Base-by-base conservation (phyloP, 805 yeast species). In the Schwanniomyces occidentalis region DNA sequence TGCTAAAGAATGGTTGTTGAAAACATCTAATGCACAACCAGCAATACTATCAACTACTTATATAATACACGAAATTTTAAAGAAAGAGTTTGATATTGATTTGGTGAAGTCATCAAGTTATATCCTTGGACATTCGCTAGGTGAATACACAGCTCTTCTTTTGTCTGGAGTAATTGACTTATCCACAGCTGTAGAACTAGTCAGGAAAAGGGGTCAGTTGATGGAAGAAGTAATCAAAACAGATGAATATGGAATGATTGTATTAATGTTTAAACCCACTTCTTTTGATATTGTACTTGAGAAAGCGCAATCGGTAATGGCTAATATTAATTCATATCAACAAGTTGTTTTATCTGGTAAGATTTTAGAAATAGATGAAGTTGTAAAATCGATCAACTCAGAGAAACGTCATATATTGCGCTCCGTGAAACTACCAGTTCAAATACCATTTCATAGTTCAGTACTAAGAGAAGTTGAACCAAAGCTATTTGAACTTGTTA, bases 11-110 rank as follows among this genome's bases (percentile, higher is more conserved):
- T 61, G 64, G 61, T 29, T 58, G 14, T 19, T 34, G 8, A 45
- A 54, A 17, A 74, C 79, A 0, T 55, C 67, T 26, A 60, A 70
- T 45, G 79, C 80, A 15, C 82, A 76, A 58, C 81, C 81, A 3
- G 71, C 79, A 16, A 68, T 76, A 8, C 52, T 76, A 19, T 58
- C 71, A 2, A 53, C 75, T 4, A 62, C 75, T 16, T 57, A 49
- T 32, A 51, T 65, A 4, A 51, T 61, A 7, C 46, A 45, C 38
- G 45, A 53, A 15, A 30, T 57, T 8, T 5, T 59, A 13, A 45
- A 49, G 5, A 33, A 45, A 14, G 32, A 37, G 5, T 38, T 47
- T 12, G 58, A 49, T 3, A 30, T 52, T 3, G 47, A 52, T 34
- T 38, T 58, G 15, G 32, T 45, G 2, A 32, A 40, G 1, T 37